Base-by-base conservation (phyloP, 2,329 filamentous ascomycete species). In the Lecanicillium sp. region DNA sequence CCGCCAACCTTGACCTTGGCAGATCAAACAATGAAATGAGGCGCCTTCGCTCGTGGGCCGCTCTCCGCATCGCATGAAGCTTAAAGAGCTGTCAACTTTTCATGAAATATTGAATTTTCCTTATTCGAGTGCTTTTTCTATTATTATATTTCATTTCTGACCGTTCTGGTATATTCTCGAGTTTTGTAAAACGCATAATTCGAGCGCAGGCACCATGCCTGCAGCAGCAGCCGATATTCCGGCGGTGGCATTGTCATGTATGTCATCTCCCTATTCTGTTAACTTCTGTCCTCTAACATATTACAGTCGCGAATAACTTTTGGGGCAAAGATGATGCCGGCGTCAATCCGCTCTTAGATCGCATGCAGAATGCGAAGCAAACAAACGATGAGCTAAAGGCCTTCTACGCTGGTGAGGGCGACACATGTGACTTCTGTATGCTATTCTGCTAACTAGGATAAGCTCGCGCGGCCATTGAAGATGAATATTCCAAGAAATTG, bases 321-420 rank as follows among this genome's bases (percentile, higher is more conserved):
- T 98, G 92, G 92, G 92, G 92, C 47, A 96, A 94, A 71, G 90
- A 96, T 60, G 92, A 98, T 71, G 92, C 90, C 37, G 94, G 92
- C 58, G 89, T 98, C 55, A 73, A 74, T 33, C 94, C 92, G 42
- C 77, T 98, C 55, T 74, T 98, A 20, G 86, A 90, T 60, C 90
- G 92, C 55, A 94, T 98, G 87, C 83, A 87, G 56, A 83, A 81
- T 62, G 87, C 92, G 35, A 98, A 98, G 70, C 79, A 84, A 53
- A 95, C 92, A 18, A 89, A 83, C 58, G 94, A 98, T 63, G 92
- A 98, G 64, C 64, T 98, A 36, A 90, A 85, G 57, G 71, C 82
- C 9, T 98, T 98, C 65, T 98, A 98, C 61, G 79, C 72, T 46
- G 75, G 85, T 89, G 67, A 48, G 71, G 17, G 15, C 15, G 14